These are phyloP conservation scores for Linnemannia exigua DNA, from an alignment of 192 early-diverging fungal species.

Conservation along the genomic window DNA sequence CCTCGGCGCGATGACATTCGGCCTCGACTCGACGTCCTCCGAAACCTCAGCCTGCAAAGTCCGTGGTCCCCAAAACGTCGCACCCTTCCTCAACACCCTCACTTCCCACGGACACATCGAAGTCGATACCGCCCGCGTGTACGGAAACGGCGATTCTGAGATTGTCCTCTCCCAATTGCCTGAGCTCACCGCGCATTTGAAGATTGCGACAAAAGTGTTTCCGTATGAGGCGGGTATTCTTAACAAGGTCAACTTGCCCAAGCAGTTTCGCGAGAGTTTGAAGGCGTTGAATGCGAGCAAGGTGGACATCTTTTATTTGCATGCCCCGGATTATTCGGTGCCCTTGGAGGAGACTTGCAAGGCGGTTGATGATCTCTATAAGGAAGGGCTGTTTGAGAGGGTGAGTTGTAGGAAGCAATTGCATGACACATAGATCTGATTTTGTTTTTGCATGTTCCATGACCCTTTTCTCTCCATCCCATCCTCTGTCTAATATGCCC, in stretches of 20 bases:
- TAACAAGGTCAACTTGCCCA: slow-evolving; percentile 56
- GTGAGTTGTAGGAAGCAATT: slow-evolving; percentile 22
- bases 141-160: slow-evolving; percentile 61
- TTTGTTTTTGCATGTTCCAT: background rate
- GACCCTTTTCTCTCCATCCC: background rate
- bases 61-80: background rate
- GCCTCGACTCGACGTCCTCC: slow-evolving; percentile 17
- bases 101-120: background rate
- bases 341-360: slow-evolving; percentile 65
- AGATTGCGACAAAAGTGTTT: slow-evolving; percentile 67
- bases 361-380: slow-evolving; percentile 69
- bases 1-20: slow-evolving; percentile 29
- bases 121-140: slow-evolving; percentile 48
- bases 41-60: slow-evolving; percentile 34
- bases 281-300: slow-evolving; percentile 58
- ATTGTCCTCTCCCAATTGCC: slow-evolving; percentile 28
- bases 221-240: slow-evolving; percentile 63
- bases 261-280: slow-evolving; percentile 39
- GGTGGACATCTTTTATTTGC: slow-evolving; percentile 74
- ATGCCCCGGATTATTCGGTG: slow-evolving; percentile 69
- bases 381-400: slow-evolving; percentile 63
- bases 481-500: background rate
- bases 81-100: background rate
- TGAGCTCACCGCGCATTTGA: slow-evolving; percentile 29
- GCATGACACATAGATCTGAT: too few species aligned